A percentile compares a stretch with the other conserved stretches of the same genome.
Conservation (phyloP, 768 basidiomycete genomes). For the Xerocomus potaroensis region DNA sequence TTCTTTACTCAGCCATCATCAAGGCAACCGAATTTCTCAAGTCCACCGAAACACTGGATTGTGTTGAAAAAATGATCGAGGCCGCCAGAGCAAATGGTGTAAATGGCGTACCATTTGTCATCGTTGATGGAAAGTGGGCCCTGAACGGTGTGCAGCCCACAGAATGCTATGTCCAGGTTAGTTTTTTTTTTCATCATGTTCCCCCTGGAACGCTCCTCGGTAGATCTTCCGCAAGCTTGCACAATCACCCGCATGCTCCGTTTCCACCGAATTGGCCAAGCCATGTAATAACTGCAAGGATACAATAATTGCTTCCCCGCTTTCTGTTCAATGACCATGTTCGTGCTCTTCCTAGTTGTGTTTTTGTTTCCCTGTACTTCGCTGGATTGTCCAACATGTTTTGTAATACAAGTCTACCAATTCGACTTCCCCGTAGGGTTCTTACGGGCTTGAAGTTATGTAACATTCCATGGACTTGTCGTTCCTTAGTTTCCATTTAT, state of each 20-base stretch:
- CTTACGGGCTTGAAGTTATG: constrained; percentile 6
- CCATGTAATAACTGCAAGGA: constrained; percentile 22
- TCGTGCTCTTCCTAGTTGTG: not conserved
- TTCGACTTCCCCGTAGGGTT: constrained; percentile 18
- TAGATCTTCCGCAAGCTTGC: constrained; percentile 33
- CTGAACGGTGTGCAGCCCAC: constrained; percentile 41
- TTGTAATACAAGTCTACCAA: constrained; percentile 12
- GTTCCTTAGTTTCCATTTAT: constrained; percentile 11
- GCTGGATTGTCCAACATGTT: constrained; percentile 15
- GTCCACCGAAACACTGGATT: constrained; percentile 36
- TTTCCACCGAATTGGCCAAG: constrained; percentile 4
- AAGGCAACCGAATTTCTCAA: constrained; percentile 41
- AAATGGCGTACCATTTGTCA: constrained; percentile 49
- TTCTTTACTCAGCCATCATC: not conserved
- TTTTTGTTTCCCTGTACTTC: constrained; percentile 1
- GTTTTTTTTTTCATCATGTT: constrained; percentile 1
- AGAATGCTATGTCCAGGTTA: constrained; percentile 38
- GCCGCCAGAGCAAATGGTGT: constrained; percentile 42
- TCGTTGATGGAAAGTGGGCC: constrained; percentile 44
- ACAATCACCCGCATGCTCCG: constrained; percentile 8
- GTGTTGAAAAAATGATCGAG: constrained; percentile 38
- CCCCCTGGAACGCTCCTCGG: not conserved
- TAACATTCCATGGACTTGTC: constrained; percentile 11
- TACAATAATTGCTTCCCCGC: constrained; percentile 13
- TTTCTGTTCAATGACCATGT: constrained; percentile 21